Percentiles rank a stretch among this genome's conserved stretches.
These are phyloP conservation scores for Boletus pseudo-olivaceus DNA, from an alignment of 768 basidiomycete species.

Conservation along the genomic window DNA sequence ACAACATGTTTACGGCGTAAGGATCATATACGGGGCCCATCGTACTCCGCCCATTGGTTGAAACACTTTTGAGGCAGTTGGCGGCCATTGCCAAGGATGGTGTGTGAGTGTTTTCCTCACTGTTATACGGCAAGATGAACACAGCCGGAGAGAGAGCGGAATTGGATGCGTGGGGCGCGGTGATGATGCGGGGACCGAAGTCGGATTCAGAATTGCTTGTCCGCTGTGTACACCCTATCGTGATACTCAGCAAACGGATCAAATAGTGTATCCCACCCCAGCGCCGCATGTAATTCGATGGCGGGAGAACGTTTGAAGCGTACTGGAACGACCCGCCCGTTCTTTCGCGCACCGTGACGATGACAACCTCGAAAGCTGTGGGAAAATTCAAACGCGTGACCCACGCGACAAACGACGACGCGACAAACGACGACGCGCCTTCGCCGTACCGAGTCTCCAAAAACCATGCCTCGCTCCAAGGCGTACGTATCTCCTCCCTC, in stretches of 20 bases:
- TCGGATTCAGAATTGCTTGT: not conserved
- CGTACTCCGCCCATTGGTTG: too few relatives aligned
- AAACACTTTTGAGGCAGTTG: not conserved
- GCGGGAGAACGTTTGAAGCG: not conserved
- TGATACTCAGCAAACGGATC: not conserved
- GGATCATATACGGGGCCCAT: not conserved
- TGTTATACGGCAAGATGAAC: not conserved
- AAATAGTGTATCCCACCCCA: not conserved
- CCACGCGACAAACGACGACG: not conserved
- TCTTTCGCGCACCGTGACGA: too few relatives aligned
- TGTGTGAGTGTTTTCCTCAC: not conserved
- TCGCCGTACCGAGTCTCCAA: not conserved
- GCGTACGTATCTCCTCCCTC: not conserved
- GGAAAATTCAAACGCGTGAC: conserved; percentile 1
- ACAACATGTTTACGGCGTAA: not conserved
- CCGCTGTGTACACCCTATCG: not conserved
- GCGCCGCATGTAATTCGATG: not conserved
- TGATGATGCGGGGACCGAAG: not conserved
- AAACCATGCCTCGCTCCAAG: not conserved
- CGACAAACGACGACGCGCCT: not conserved
- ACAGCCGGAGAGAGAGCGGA: not conserved
- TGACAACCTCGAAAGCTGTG: not conserved
- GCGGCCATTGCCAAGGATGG: too few relatives aligned
- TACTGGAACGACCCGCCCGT: not conserved
- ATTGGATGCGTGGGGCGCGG: not conserved